These are phyloP conservation scores for Monosporozyma solicola DNA, from an alignment of 805 yeast species.

Conservation along the genomic window DNA sequence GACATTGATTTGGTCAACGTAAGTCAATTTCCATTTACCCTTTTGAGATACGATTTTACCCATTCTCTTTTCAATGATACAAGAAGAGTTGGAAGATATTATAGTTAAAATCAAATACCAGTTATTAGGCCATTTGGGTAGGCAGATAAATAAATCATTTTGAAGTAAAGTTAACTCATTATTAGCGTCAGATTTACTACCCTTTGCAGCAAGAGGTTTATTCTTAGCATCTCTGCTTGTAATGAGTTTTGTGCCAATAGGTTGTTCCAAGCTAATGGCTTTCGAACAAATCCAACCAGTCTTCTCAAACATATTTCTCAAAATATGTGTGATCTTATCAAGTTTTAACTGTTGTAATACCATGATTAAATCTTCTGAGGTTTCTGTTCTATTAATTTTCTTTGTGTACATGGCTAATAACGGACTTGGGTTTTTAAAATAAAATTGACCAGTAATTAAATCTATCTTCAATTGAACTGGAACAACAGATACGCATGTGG, in stretches of 20 bases:
- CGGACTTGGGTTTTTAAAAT: slow-evolving; percentile 27
- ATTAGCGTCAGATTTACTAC: neutral
- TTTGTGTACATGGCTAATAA: slow-evolving; percentile 21
- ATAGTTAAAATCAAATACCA: slow-evolving; percentile 30
- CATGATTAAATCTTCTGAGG: slow-evolving; percentile 18
- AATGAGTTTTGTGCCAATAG: slow-evolving; percentile 6
- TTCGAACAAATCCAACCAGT: slow-evolving; percentile 29
- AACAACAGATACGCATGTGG: slow-evolving; percentile 26
- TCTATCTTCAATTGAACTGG: slow-evolving; percentile 29
- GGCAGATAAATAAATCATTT: slow-evolving; percentile 25
- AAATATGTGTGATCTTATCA: slow-evolving; percentile 25
- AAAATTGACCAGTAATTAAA: slow-evolving; percentile 26
- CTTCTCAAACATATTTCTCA: slow-evolving; percentile 29
- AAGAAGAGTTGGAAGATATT: slow-evolving; percentile 26
- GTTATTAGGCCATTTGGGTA: slow-evolving; percentile 30
- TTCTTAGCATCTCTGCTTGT: neutral
- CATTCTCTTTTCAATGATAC: slow-evolving; percentile 27
- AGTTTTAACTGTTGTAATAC: slow-evolving; percentile 25
- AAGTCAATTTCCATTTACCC: slow-evolving; percentile 28
- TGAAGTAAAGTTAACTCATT: slow-evolving; percentile 11
- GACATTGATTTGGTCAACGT: slow-evolving; percentile 19
- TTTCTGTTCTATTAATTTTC: slow-evolving; percentile 23
- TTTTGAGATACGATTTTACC: slow-evolving; percentile 27
- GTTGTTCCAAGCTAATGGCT: slow-evolving; percentile 17
- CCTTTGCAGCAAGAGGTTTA: neutral